Evolutionary conservation across 1,284 basidiomycete species (phyloP), one percentile per base, ranked within the genome.

Genomic region (Thecaphora frezii): DNA sequence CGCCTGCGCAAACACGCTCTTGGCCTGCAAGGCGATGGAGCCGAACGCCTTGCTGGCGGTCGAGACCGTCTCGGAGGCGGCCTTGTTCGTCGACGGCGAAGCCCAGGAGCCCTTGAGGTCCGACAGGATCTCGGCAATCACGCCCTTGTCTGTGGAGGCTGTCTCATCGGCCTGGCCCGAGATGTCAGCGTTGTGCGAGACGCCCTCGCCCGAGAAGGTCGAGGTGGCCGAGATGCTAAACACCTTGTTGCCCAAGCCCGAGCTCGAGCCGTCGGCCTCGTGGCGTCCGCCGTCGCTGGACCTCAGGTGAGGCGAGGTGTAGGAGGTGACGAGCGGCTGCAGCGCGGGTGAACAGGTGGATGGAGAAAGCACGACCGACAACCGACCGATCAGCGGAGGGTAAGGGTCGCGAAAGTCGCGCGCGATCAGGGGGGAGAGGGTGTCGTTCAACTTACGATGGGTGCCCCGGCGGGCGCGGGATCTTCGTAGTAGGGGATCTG

Each of bases 401-500:
- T 21, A 24, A 43, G 24, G 46, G 55, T 52, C 40, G 21, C 21
- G 41, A 38, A 23, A 25, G 26, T 50, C 46, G 30, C 46, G 37
- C 25, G 26, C 38, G 37, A 48, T 44, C 16, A 44, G 23, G n/a
- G 19, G 26, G 55, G 53, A 48, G 23, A 25, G 21, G 13, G 52
- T 46, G n/a, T n/a, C n/a, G n/a, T n/a, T n/a, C 33, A 3, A 19
- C 46, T 56, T 36, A 56, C 48, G 46, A 71, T 71, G 25, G 66
- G 44, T 47, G 60, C 48, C 18, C 55, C 58, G 30, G 58, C 60
- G 26, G 60, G 56, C 42, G 66, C 46, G 46, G 62, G 57, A 44
- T 64, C 62, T 26, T 63, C 49, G 55, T 72, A 68, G 52, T 68
- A 71, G 28, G 73, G 73, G 30, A 76, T 66, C 47, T 59, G 55